Evolutionary conservation across 2,329 filamentous ascomycete species (phyloP), one percentile per base, ranked within the genome.

Genomic region (Botrytis galanthina): DNA sequence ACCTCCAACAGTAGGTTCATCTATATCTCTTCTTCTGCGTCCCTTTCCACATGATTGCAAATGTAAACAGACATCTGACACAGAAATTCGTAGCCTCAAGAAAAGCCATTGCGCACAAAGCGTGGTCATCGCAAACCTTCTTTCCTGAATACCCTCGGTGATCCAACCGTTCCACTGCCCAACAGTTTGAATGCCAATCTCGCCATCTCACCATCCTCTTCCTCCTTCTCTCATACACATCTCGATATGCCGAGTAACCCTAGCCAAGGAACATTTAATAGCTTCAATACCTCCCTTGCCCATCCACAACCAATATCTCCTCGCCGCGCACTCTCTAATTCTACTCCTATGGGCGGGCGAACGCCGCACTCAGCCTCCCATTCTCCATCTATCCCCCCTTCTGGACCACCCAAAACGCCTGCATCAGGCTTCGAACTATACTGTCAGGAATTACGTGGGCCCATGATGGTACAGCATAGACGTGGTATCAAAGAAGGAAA

Each of bases 61-160:
- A n/a, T n/a, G n/a, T n/a, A n/a, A 29, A n/a, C 37, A 29, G 22
- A 68, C 32, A 77, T 74, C 76, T 74, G 79, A 71, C 29, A 59
- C 70, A 71, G 70, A 70, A 72, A 68, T 74, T 74, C 67, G 75
- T 81, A 93, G 91, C 92, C 92, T 48, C 91, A 93, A 82, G 92
- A 94, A 79, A 94, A 94, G 82, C 92, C 92, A 44, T 84, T 94
- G 76, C 88, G 92, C 46, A 90, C 89, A 75, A 94, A 94, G 85
- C 88, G 92, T 71, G 90, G 90, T 74, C 90, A 93, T 79, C 84
- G 91, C 71, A 91, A 91, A 82, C 84, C 86, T 37, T 88, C 87
- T 51, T 81, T 80, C 60, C 75, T 81, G 8, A 76, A 76, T 20
- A 78, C 78, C 57, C 73, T 79, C 37, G 84, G 84, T 76, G 81